Percentiles rank a stretch among this genome's conserved stretches.
Conservation (phyloP, 345 rosid genomes). For the Ceriops decandra region DNA sequence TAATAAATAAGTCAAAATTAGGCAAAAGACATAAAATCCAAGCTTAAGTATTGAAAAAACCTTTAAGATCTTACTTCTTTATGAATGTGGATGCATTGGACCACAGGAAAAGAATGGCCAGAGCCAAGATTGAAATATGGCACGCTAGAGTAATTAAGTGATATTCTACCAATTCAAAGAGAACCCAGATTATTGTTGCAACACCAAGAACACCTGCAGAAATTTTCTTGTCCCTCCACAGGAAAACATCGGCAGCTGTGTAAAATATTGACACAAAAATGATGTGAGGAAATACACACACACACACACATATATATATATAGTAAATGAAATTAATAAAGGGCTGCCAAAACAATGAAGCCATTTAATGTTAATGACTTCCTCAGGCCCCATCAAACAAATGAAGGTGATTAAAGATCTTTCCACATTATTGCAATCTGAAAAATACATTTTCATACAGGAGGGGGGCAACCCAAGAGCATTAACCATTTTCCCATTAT, state of each 20-base stretch:
- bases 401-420: too few species aligned
- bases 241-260: constrained; percentile 31
- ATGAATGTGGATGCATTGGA: constrained; percentile 24
- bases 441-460: too few species aligned
- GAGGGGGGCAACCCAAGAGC: too few species aligned
- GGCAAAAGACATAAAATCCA: background rate
- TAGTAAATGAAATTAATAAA: background rate
- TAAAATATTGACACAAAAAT: background rate
- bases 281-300: background rate
- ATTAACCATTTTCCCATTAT: too few species aligned
- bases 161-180: constrained; percentile 27
- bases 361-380: background rate
- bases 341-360: background rate
- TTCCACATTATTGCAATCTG: too few species aligned
- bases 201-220: constrained; percentile 23
- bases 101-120: constrained; percentile 26
- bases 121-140: constrained; percentile 16
- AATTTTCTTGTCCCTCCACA: constrained; percentile 31
- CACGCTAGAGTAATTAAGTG: constrained; percentile 27
- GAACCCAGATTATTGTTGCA: constrained; percentile 26
- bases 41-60: background rate
- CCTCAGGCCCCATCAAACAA: too few species aligned
- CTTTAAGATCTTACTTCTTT: constrained; percentile 18
- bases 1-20: constrained; percentile 2
- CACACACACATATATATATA: background rate